Percentiles rank a stretch among this genome's conserved stretches.
phyloP scores from a whole-genome alignment of 257 asterid genomes.

The Leonotis leonurus region DNA sequence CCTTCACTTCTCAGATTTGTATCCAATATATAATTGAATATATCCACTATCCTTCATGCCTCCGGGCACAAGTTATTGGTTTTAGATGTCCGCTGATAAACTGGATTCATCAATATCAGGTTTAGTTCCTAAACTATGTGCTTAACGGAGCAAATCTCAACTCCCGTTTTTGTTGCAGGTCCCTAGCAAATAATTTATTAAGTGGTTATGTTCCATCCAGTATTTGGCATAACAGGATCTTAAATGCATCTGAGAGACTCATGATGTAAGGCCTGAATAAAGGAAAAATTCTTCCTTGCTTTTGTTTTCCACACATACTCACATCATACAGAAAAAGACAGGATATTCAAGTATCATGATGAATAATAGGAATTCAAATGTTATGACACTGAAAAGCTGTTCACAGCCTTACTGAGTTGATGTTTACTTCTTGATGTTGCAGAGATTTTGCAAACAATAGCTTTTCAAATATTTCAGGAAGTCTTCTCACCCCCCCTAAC shows the following conservation, averaged over 20 bases:
- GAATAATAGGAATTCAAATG: too few species aligned
- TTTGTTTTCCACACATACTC: too few species aligned
- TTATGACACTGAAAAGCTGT: too few species aligned
- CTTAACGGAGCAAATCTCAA: neutral
- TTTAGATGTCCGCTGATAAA: neutral
- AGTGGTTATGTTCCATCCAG: constrained; percentile 69
- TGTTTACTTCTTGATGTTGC: too few species aligned
- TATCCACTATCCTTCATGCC: constrained; percentile 1
- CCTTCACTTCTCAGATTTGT: constrained; percentile 7
- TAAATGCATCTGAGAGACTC: constrained; percentile 50
- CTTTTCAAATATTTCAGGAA: too few species aligned
- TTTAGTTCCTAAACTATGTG: constrained; percentile 5
- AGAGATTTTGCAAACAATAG: too few species aligned
- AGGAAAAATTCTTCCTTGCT: neutral
- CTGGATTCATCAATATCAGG: neutral
- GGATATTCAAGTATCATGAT: too few species aligned
- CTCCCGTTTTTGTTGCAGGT: constrained; percentile 43
- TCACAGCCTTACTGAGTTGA: too few species aligned
- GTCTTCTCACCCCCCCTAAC: too few species aligned
- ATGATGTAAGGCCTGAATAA: constrained; percentile 44
- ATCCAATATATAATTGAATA: neutral
- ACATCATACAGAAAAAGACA: too few species aligned
- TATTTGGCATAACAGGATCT: constrained; percentile 66
- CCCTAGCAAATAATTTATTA: constrained; percentile 59
- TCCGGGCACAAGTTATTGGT: neutral